Base-by-base conservation (phyloP, 306 rosid genomes). In the Arachis stenosperma region DNA sequence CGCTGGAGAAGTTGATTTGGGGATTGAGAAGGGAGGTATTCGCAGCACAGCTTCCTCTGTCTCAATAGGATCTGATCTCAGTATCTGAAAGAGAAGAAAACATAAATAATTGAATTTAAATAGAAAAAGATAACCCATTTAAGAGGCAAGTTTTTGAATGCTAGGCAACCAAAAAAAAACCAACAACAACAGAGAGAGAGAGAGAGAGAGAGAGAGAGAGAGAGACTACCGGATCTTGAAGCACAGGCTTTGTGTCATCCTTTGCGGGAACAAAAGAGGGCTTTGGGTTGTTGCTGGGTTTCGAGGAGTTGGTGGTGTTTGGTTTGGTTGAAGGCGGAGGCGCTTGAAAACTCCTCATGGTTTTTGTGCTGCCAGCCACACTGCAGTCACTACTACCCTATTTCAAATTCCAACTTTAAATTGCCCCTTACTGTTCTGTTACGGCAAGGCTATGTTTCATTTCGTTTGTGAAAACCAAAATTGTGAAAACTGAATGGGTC, bases 51-150 rank as follows among this genome's bases (percentile, higher is more conserved):
- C 95, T 87, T 92, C 95, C 80, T 92, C 95, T 7, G 96, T 88
- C 74, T 92, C 96, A 67, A 90, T 85, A 0, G 98, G 96, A 37
- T 92, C 97, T 2, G 96, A 90, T 70, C 98, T 88, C 78, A 89
- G 71, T 50, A 92, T 92, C 98, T 92, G 84, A 52, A 11, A 75
- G 55, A 64, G 37, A 70, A 69, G 71, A 36, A 76, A 37, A 30
- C 41, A 47, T 5, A 78, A 7, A 60, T 55, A 22, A 22, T 3
- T 10, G 60, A 65, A 59, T 52, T 53, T 53, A 11, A 50, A n/a
- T 52, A 5, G 5, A 8, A 52, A 52, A 3, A 3, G 13, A 6
- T 5, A 52, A 72, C n/a, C 4, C 9, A 27, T 7, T 36, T 30
- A 57, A 73, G 3, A 69, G 59, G 6, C 69, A 11, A 41, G 6